Base-by-base conservation (phyloP, 139 green algal genomes). In the Chlorella sp. region DNA sequence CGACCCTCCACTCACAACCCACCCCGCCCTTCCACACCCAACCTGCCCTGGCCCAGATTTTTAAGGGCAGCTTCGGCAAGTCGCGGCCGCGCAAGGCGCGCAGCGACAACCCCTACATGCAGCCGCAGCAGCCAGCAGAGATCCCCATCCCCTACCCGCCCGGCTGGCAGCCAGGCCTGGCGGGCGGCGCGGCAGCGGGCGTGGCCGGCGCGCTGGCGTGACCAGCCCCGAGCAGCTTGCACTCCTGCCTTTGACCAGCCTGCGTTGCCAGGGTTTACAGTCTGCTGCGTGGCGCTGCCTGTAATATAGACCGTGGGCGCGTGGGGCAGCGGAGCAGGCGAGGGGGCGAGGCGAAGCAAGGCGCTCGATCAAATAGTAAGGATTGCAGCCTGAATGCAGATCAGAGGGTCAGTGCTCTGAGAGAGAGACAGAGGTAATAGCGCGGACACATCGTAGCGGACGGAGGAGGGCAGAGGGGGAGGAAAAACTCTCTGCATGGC, bases 141-240 rank as follows among this genome's bases (percentile, higher is more conserved):
- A 83, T 65, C 28, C 78, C 78, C 36, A 83, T 83, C 39, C 78
- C 78, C 15, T 83, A 83, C 63, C 78, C 78, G 28, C 78, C 78
- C 23, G 44, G 44, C 47, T 80, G 73, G 73, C 47, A 67, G 73
- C 73, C 73, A 12, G 68, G 30, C 0, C 20, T n/a, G 26, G 30
- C 26, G 6, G 47, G n/a, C 44, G 55, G 28, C 38, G 51, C 51
- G 13, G 51, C 51, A 60, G 51, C 51, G 51, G 73, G 44, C 26
- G 73, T n/a, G 9, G 47, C 73, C 3, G 47, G 28, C 1, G 73
- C 56, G 47, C 73, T 67, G 47, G 20, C 47, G 47, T 80, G 73
- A 80, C 15, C 44, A 51, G 41, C 26, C 1, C 23, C 21, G 7
- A n/a, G 62, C 20, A 13, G 7, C 3, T 68, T 30, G 7, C 6